Evolutionary conservation across 768 basidiomycete species (phyloP), one percentile per base, ranked within the genome.

Genomic region (Leccinum barrowsii): DNA sequence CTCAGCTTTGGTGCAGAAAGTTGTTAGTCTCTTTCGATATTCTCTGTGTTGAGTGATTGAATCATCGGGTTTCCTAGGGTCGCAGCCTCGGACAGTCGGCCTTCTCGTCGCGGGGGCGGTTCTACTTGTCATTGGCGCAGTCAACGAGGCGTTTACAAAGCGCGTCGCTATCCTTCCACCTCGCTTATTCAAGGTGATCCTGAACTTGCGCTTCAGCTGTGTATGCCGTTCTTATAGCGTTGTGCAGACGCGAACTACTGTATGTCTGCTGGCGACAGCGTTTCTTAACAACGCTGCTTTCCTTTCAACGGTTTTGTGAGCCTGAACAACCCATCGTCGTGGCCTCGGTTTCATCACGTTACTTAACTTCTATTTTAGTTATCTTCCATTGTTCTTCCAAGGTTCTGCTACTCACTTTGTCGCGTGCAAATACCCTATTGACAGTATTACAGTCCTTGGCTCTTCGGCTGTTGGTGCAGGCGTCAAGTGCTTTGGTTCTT

Each of bases 301-400:
- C 72, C 83, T 89, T 60, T 67, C 77, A 5, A 84, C 40, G 21
- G 60, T 57, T 65, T 73, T 54, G 67, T 69, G 48, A 65, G 69
- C 22, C 19, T 6, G 2, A 32, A 28, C n/a, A 7, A 46, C 4
- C 5, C 2, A 3, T 12, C 32, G 12, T 35, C 5, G 28, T 26
- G 22, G 26, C 21, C 7, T 21, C 7, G 1, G 13, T 34, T 34
- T 34, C 5, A 2, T 13, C 32, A 34, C 12, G 32, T 2, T 22
- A 1, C 7, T 52, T 58, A 5, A 67, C 44, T 35, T 15, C 7
- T 5, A 52, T 34, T 1, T 13, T 21, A 70, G 69, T 69, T 91
- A 90, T 66, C 80, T 92, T 24, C 89, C 90, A 0, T 69, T 92
- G 4, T 91, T 87, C 68, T 92, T 79, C 69, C 90, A 92, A 74